A percentile compares a stretch with the other conserved stretches of the same genome.
phyloP scores from a whole-genome alignment of 495 filamentous ascomycete genomes.

The Lentithecium fluviatile region DNA sequence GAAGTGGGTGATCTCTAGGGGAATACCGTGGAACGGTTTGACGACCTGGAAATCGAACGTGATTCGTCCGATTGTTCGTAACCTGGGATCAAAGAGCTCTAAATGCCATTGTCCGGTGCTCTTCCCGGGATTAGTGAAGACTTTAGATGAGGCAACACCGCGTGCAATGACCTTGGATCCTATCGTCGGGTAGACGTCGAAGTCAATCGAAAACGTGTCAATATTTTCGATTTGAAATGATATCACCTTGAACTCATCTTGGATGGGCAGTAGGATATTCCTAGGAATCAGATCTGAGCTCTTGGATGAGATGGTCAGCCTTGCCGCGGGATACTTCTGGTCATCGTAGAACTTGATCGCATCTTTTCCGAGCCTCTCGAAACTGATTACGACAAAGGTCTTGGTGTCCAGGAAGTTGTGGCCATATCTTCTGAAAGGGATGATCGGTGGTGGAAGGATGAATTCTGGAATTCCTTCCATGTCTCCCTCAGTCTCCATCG shows the following conservation, averaged over 20 bases:
- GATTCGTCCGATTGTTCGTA: conserved; percentile 92
- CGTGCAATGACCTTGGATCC: conserved; percentile 96
- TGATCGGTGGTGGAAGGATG: conserved; percentile 93
- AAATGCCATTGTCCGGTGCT: conserved; percentile 80
- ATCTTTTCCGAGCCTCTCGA: conserved; percentile 67
- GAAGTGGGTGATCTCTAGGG: conserved; percentile 94
- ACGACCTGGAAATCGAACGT: conserved; percentile 93
- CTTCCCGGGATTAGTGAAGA: conserved; percentile 70
- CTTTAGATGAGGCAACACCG: conserved; percentile 81
- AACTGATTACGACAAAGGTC: conserved; percentile 86
- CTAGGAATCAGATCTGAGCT: conserved; percentile 92
- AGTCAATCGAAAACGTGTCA: conserved; percentile 89
- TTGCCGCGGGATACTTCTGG: conserved; percentile 90
- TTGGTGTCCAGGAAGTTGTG: conserved; percentile 99
- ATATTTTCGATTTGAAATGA: conserved; percentile 95
- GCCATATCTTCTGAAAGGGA: conserved; percentile 88
- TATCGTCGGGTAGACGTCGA: conserved; percentile 96
- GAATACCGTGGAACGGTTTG: conserved; percentile 90
- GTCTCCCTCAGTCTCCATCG: conserved; percentile 73
- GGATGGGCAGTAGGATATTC: conserved; percentile 90
- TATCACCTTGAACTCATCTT: conserved; percentile 86
- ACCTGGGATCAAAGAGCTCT: conserved; percentile 86
- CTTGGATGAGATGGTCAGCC: conserved; percentile 94
- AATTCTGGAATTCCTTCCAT: conserved; percentile 86
- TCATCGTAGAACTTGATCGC: conserved; percentile 90